These are phyloP conservation scores for Neofusicoccum laricinum DNA, from an alignment of 2,329 filamentous ascomycete genomes.

Conservation along the genomic window DNA sequence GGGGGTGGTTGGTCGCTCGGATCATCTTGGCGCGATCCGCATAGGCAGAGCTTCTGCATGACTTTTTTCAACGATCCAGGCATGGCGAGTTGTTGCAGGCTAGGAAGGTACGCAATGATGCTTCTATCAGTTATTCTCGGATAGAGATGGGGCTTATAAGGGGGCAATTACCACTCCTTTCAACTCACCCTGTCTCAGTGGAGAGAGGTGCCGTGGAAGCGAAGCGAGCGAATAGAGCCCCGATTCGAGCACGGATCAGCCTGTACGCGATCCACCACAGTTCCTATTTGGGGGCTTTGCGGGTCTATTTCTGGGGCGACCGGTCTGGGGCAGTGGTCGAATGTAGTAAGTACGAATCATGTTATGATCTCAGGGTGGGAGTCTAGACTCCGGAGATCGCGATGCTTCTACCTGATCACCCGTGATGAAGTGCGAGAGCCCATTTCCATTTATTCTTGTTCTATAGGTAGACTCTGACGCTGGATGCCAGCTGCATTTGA, in stretches of 20 bases:
- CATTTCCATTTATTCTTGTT: not conserved
- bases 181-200: not conserved
- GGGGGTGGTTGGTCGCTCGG: not conserved
- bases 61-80: not conserved
- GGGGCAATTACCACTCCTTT: not conserved
- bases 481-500: not conserved
- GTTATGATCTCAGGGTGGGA: not conserved
- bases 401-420: not conserved
- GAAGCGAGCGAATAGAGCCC: not conserved
- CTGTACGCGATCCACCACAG: not conserved
- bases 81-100: not conserved
- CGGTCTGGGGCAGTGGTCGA: not conserved
- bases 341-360: not conserved
- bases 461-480: not conserved
- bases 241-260: not conserved
- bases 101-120: not conserved
- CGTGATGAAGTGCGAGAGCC: not conserved
- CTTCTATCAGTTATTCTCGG: not conserved
- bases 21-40: not conserved
- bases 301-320: not conserved
- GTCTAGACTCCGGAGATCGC: not conserved
- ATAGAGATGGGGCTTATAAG: not conserved
- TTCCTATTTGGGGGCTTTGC: not conserved
- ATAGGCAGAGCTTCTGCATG: not conserved
- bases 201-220: not conserved